phyloP scores from a whole-genome alignment of 2,329 filamentous ascomycete genomes.

The Aspergillus hortae region DNA sequence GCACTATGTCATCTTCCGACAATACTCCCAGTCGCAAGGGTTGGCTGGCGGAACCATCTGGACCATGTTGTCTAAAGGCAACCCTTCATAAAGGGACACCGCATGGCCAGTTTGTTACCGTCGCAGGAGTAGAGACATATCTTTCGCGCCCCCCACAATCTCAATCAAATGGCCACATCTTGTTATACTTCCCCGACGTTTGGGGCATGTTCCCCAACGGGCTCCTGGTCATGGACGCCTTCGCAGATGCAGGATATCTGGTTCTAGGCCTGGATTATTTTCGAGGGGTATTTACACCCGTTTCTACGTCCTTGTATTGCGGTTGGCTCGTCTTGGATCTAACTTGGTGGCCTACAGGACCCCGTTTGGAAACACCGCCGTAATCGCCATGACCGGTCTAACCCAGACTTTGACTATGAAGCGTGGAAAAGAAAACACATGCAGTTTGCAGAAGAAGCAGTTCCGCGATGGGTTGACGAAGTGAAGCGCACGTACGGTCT shows the following conservation, averaged over 20 bases:
- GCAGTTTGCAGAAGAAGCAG: slow-evolving; percentile 40
- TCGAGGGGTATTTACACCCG: not conserved
- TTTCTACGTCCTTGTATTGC: not conserved
- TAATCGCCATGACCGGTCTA: slow-evolving; percentile 20
- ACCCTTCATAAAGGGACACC: not conserved
- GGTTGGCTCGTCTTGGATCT: no score
- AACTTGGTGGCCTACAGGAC: not conserved
- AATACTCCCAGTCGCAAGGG: no score
- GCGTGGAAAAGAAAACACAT: slow-evolving; percentile 49
- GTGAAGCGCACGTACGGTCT: not conserved
- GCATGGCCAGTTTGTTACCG: not conserved
- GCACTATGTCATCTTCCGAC: no score
- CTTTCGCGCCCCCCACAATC: not conserved
- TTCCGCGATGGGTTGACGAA: slow-evolving; percentile 26
- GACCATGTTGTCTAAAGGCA: not conserved
- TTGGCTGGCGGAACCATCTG: not conserved
- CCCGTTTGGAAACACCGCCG: slow-evolving; percentile 25
- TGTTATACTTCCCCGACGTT: slow-evolving; percentile 2
- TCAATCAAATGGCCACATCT: slow-evolving; percentile 1
- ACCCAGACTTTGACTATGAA: slow-evolving; percentile 44
- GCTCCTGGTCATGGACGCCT: slow-evolving; percentile 4
- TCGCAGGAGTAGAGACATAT: not conserved
- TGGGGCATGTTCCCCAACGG: not conserved
- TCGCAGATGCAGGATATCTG: slow-evolving; percentile 1
- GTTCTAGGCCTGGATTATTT: slow-evolving; percentile 1